Base-by-base conservation (phyloP, 192 early-diverging fungal genomes). In the Ambispora gerdemannii region DNA sequence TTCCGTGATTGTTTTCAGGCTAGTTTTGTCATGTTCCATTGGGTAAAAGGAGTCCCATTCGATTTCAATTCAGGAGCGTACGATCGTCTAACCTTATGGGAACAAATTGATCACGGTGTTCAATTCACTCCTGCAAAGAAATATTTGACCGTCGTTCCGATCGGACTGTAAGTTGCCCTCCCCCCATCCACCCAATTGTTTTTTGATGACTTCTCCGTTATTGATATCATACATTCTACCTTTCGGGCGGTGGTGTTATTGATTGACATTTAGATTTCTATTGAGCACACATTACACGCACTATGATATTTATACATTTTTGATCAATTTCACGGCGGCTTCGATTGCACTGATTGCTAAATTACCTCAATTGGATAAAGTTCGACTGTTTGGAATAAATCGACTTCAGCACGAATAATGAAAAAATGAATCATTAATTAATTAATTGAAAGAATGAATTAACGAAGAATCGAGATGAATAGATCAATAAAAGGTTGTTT, bases 121-220 rank as follows among this genome's bases (percentile, higher is more conserved):
- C 93, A 97, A 72, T 97, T 97, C 77, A 99, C 97, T 31, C 93
- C 95, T n/a, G 91, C 95, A 69, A 94, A 95, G 77, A 99, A 99
- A 77, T 99, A 93, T 76, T 80, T 97, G 49, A 97, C 94, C 19
- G 90, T 90, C n/a, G 86, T 95, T 20, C 97, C 97, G 11, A 93
- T 97, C 55, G 77, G 88, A 69, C 78, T 98, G 94, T 98, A 90
- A 84, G 92, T 89, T 52, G 38, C 36, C 35, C 30, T 36, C 38
- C 15, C 50, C 3, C 36, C 35, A 15, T 36, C 38, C 15, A 47
- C 3, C 28, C 4, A 31, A 35, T 61, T 70, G 20, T 20, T 32
- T 50, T 71, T 49, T 38, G 10, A 32, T 30, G 13, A 10, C 53
- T 24, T 11, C 55, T 20, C 53, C 19, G 6, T 58, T 58, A 13